Evolutionary conservation across 2,329 filamentous ascomycete genomes (phyloP).

Genomic region (Diaporthe australafricana): DNA sequence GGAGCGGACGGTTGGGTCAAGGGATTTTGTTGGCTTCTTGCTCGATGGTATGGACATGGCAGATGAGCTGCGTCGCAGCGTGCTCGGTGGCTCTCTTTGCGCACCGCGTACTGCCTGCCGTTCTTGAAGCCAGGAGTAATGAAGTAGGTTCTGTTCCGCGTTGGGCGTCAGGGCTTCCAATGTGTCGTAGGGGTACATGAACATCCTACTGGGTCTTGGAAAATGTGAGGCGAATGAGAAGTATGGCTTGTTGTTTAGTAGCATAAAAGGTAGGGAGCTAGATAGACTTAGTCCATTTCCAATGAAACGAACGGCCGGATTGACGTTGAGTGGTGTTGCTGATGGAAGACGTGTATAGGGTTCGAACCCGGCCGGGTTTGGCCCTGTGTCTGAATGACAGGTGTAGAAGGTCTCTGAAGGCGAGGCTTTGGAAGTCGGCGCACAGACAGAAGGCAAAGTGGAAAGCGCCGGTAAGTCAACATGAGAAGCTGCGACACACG

Average conservation of each 20-base stretch:
- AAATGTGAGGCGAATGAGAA: not conserved
- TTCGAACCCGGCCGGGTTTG: not conserved
- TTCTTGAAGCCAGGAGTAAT: not conserved
- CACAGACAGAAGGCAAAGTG: not conserved
- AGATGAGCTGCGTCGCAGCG: not conserved
- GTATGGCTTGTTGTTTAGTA: not conserved
- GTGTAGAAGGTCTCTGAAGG: not conserved
- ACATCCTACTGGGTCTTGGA: not conserved
- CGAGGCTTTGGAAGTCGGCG: not conserved
- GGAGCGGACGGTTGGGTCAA: not conserved
- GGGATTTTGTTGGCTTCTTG: not conserved
- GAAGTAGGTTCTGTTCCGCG: not conserved
- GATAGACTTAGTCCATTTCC: not conserved
- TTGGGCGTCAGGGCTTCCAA: not conserved
- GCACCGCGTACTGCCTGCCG: not conserved
- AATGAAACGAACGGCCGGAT: not conserved
- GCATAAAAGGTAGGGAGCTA: conserved; percentile 2
- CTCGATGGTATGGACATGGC: not conserved
- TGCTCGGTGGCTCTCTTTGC: not conserved
- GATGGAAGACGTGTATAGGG: not conserved
- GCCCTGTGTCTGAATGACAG: not conserved
- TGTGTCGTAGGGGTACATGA: not conserved
- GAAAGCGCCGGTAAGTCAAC: not conserved
- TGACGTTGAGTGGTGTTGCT: not conserved
- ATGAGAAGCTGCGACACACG: not conserved